Conservation (phyloP, 345 rosid genomes). For the Cardamine resedifolia region DNA sequence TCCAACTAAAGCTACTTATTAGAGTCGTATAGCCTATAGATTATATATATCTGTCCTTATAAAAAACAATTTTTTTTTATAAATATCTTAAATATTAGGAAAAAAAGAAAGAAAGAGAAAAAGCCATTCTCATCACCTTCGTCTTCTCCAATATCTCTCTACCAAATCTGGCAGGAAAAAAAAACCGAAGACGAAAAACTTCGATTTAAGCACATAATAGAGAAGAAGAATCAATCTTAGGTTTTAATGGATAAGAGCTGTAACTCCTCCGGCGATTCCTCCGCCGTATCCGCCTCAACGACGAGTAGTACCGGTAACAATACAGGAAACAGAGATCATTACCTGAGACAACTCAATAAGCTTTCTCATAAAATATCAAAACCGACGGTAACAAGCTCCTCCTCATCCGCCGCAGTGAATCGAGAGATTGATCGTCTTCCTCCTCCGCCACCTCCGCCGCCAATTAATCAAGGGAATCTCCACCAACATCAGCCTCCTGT, state of each 20-base stretch:
- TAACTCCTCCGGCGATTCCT: constrained; percentile 52
- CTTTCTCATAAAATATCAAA: constrained; percentile 87
- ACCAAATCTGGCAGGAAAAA: constrained; percentile 31
- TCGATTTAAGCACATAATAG: background rate
- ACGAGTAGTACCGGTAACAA: constrained; percentile 28
- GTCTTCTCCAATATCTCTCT: constrained; percentile 41
- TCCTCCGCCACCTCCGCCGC: constrained; percentile 27
- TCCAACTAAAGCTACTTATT: constrained; percentile 29
- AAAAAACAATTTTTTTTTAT: background rate
- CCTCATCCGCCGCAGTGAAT: constrained; percentile 34
- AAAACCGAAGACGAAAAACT: background rate
- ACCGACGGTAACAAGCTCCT: constrained; percentile 29
- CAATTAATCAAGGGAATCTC: constrained; percentile 35
- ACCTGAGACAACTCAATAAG: constrained; percentile 71
- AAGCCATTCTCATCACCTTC: constrained; percentile 18
- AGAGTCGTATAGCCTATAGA: constrained; percentile 25
- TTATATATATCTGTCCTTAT: background rate
- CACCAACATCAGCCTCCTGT: constrained; percentile 83
- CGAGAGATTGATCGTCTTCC: constrained; percentile 44
- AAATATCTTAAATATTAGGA: constrained; percentile 8
- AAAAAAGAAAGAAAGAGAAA: background rate
- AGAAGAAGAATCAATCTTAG: background rate
- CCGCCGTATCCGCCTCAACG: constrained; percentile 32
- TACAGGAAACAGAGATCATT: constrained; percentile 40
- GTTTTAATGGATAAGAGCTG: constrained; percentile 59